Evolutionary conservation across 1,139 yeast genomes (phyloP).

Genomic region (Debaryomyces sp.): DNA sequence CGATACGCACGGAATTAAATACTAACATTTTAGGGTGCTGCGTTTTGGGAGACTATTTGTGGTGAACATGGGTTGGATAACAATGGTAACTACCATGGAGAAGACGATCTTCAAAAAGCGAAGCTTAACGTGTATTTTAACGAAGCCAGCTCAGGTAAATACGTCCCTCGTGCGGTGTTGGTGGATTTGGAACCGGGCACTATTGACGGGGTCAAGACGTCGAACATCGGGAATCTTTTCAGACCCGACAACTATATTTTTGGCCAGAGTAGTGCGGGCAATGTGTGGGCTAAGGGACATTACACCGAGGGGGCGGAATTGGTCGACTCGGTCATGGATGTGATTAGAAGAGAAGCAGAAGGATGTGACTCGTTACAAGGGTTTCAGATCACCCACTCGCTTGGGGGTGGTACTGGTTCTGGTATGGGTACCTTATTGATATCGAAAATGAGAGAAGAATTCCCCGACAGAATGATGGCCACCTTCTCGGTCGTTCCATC

Average conservation of each 20-base stretch:
- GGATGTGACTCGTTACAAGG: slow-evolving; percentile 92
- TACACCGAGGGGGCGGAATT: slow-evolving; percentile 96
- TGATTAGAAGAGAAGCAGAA: slow-evolving; percentile 91
- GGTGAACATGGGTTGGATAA: slow-evolving; percentile 94
- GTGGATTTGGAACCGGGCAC: slow-evolving; percentile 95
- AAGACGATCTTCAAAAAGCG: slow-evolving; percentile 64
- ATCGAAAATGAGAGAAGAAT: slow-evolving; percentile 82
- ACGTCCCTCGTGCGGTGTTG: slow-evolving; percentile 90
- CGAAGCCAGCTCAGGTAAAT: slow-evolving; percentile 77
- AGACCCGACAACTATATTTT: slow-evolving; percentile 89
- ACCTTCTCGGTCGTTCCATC: slow-evolving; percentile 92
- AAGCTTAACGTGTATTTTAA: slow-evolving; percentile 54
- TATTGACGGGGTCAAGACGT: slow-evolving; percentile 78
- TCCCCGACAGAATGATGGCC: slow-evolving; percentile 95
- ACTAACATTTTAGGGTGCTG: slow-evolving; percentile 67
- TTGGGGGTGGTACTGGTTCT: slow-evolving; percentile 97
- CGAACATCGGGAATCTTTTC: slow-evolving; percentile 78
- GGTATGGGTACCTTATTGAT: slow-evolving; percentile 91
- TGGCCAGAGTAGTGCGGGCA: slow-evolving; percentile 92
- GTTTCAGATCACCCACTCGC: slow-evolving; percentile 89
- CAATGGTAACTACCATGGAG: slow-evolving; percentile 76
- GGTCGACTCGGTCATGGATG: slow-evolving; percentile 86
- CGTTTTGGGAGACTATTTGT: slow-evolving; percentile 97
- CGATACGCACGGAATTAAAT: neutral
- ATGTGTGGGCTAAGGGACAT: slow-evolving; percentile 96